These are phyloP conservation scores for Aegilops tauschii DNA, from an alignment of 176 grass and related monocot genomes.

Conservation along the genomic window DNA sequence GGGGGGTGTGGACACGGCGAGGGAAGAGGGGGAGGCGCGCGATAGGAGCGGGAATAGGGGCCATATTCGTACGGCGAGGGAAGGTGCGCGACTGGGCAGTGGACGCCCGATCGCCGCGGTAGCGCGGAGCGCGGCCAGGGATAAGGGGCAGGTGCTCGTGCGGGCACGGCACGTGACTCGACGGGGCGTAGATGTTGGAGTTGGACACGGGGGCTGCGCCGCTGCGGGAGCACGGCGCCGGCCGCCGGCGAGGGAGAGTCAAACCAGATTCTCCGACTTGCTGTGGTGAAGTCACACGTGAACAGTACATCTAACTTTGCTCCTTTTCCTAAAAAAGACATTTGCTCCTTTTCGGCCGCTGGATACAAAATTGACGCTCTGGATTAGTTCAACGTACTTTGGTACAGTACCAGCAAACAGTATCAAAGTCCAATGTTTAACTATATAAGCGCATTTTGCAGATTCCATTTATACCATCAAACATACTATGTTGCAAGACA, in stretches of 20 bases:
- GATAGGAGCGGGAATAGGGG: conserved; percentile 23
- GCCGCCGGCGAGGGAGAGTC: not conserved
- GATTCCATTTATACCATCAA: too few relatives aligned
- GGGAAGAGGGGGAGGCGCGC: conserved; percentile 5
- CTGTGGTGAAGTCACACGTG: not conserved
- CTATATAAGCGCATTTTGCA: too few relatives aligned
- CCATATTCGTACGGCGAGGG: conserved; percentile 31
- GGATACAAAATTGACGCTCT: not conserved
- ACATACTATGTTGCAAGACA: too few relatives aligned
- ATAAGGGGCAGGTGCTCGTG: not conserved
- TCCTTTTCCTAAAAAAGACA: too few relatives aligned
- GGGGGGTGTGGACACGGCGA: conserved; percentile 8
- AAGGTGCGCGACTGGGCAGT: not conserved
- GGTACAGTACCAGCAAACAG: too few relatives aligned
- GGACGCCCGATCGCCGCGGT: conserved; percentile 38
- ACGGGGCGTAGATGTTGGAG: not conserved
- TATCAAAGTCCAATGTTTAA: too few relatives aligned
- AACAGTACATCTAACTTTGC: not conserved
- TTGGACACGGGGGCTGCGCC: not conserved
- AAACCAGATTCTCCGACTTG: not conserved
- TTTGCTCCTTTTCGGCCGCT: not conserved
- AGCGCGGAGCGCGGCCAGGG: conserved; percentile 18
- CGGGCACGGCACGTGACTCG: not conserved
- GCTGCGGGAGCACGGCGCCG: not conserved
- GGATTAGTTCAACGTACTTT: too few relatives aligned